Evolutionary conservation across 768 basidiomycete species (phyloP).

Genomic region (Cystobasidium onofrii): DNA sequence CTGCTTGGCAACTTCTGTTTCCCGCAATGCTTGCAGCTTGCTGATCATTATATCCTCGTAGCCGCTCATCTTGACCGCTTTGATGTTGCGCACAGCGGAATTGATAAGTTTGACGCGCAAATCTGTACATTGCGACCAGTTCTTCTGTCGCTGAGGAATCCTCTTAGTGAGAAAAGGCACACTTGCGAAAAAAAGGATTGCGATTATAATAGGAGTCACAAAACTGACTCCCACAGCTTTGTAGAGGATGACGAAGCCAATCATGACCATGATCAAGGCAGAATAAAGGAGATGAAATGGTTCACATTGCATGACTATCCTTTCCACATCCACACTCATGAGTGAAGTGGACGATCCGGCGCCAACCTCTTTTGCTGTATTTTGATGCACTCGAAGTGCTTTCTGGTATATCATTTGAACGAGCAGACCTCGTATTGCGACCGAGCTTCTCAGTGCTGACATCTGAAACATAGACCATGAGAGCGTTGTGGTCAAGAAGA

Average conservation of each 20-base stretch:
- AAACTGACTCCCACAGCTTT: slow-evolving; percentile 10
- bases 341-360: slow-evolving; percentile 4
- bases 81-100: slow-evolving; percentile 29
- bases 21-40: slow-evolving; percentile 10
- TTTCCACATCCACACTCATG: slow-evolving; percentile 30
- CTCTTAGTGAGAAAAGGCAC: background rate
- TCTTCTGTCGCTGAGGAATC: slow-evolving; percentile 1
- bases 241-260: slow-evolving; percentile 31
- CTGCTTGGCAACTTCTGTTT: slow-evolving; percentile 15
- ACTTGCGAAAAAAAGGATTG: slow-evolving; percentile 18
- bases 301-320: slow-evolving; percentile 16
- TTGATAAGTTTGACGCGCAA: slow-evolving; percentile 21
- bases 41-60: slow-evolving; percentile 21
- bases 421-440: slow-evolving; percentile 24
- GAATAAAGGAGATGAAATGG: slow-evolving; percentile 30
- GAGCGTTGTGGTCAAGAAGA: slow-evolving; percentile 27
- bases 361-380: slow-evolving; percentile 26
- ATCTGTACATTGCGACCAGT: slow-evolving; percentile 24
- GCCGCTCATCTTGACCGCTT: slow-evolving; percentile 32
- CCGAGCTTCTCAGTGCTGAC: slow-evolving; percentile 18
- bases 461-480: slow-evolving; percentile 30
- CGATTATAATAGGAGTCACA: slow-evolving; percentile 10
- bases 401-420: slow-evolving; percentile 31
- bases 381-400: slow-evolving; percentile 9
- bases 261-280: slow-evolving; percentile 19